phyloP scores from a whole-genome alignment of 768 basidiomycete genomes.

The Suillus occidentalis region DNA sequence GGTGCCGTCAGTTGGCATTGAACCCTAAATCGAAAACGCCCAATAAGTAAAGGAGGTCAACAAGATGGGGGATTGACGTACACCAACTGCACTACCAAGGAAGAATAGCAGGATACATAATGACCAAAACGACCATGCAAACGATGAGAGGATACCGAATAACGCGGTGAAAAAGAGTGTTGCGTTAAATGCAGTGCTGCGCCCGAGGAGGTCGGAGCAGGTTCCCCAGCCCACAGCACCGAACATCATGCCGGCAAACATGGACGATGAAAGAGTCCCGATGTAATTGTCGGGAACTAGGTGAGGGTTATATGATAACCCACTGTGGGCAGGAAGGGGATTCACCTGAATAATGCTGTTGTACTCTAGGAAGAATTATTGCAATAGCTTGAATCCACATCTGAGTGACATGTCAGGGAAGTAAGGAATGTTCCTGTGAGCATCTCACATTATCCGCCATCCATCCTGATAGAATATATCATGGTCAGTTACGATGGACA shows the following conservation, averaged over 20 bases:
- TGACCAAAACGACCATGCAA: slow-evolving; percentile 62
- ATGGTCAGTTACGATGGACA: slow-evolving; percentile 2
- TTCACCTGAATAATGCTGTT: slow-evolving; percentile 79
- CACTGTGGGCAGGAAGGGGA: slow-evolving; percentile 12
- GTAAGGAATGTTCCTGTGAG: slow-evolving; percentile 6
- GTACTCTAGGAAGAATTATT: slow-evolving; percentile 94
- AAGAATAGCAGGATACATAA: slow-evolving; percentile 83
- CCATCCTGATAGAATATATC: slow-evolving; percentile 60
- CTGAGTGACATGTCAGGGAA: slow-evolving; percentile 43
- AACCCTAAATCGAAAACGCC: slow-evolving; percentile 52
- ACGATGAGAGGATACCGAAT: slow-evolving; percentile 81
- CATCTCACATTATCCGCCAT: slow-evolving; percentile 82
- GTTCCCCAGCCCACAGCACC: slow-evolving; percentile 92
- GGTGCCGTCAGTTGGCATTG: slow-evolving; percentile 97
- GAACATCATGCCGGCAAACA: slow-evolving; percentile 98
- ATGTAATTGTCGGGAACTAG: slow-evolving; percentile 75
- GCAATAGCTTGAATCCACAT: slow-evolving; percentile 94
- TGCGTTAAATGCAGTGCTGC: slow-evolving; percentile 87
- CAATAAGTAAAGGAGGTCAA: slow-evolving; percentile 4
- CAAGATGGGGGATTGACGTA: slow-evolving; percentile 37
- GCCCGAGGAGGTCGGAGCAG: slow-evolving; percentile 88
- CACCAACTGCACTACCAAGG: slow-evolving; percentile 92
- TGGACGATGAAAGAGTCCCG: slow-evolving; percentile 81
- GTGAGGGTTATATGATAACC: slow-evolving; percentile 18
- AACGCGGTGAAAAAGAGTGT: slow-evolving; percentile 89